These are phyloP conservation scores for Alternaria incomplexa DNA, from an alignment of 2,329 filamentous ascomycete species.

Conservation along the genomic window DNA sequence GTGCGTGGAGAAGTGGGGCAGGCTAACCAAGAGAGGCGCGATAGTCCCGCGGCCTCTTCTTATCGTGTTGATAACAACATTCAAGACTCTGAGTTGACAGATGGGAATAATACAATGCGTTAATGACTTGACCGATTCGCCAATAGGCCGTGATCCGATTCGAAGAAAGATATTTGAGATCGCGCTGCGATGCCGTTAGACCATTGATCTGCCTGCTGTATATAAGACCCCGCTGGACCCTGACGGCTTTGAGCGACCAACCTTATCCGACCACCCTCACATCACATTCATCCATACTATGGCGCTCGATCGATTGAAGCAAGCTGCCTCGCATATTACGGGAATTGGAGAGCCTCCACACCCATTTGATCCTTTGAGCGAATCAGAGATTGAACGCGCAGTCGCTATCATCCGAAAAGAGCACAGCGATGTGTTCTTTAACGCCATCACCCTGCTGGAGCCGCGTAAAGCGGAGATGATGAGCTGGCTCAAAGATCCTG, in stretches of 20 bases:
- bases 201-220: conserved; percentile 5
- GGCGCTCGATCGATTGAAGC: conserved; percentile 69
- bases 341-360: conserved; percentile 64
- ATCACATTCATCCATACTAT: conserved; percentile 47
- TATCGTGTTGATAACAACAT: conserved; percentile 17
- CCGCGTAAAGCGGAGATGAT: conserved; percentile 85
- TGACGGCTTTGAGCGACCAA: conserved; percentile 9
- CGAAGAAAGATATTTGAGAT: neutral
- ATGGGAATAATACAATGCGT: neutral
- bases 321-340: conserved; percentile 67
- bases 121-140: conserved; percentile 5
- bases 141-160: neutral
- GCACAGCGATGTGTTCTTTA: conserved; percentile 78
- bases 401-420: conserved; percentile 72
- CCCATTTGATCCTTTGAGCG: conserved; percentile 78
- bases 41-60: conserved; percentile 12
- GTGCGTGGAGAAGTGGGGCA: conserved; percentile 16
- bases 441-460: conserved; percentile 84
- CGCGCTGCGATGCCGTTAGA: neutral
- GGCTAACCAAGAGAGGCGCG: conserved; percentile 8
- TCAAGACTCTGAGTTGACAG: conserved; percentile 7
- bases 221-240: conserved; percentile 31
- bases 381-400: conserved; percentile 73
- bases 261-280: conserved; percentile 1
- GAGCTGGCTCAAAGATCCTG: conserved; percentile 74